Evolutionary conservation across 208 protist species (phyloP).

Genomic region (Perkinsela sp.): DNA sequence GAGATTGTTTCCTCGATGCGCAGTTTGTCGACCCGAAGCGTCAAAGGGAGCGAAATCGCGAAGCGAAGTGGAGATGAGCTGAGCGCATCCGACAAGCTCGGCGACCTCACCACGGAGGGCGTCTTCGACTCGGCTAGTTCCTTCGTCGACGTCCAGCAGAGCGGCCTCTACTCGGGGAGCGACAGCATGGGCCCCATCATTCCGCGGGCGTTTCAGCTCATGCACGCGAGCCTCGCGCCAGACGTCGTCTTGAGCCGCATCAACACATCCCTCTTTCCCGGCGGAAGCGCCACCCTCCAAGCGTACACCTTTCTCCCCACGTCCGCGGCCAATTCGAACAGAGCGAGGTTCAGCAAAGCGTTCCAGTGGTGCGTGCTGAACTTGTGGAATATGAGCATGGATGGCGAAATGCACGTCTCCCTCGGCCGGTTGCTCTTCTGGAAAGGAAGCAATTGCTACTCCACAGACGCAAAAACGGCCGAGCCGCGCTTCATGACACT

Average conservation of each 20-base stretch:
- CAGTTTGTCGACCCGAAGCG: constrained; percentile 1
- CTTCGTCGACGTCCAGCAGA: constrained; percentile 45
- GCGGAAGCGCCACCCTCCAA: constrained; percentile 47
- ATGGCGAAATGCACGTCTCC: constrained; percentile 36
- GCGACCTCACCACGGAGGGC: constrained; percentile 9
- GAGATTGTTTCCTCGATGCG: constrained; percentile 33
- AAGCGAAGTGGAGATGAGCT: background rate
- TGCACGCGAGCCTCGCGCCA: constrained; percentile 22
- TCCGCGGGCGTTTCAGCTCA: constrained; percentile 57
- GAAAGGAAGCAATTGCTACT: constrained; percentile 7
- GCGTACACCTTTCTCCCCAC: constrained; percentile 47
- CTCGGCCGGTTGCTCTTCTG: constrained; percentile 40
- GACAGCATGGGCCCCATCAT: constrained; percentile 17
- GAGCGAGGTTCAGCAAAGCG: constrained; percentile 47
- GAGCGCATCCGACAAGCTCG: background rate
- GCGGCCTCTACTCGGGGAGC: constrained; percentile 45
- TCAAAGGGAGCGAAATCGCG: constrained; percentile 1
- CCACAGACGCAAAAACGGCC: constrained; percentile 6
- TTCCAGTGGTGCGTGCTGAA: constrained; percentile 67
- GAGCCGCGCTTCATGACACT: constrained; percentile 26
- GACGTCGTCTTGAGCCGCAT: constrained; percentile 43
- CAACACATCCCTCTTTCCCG: constrained; percentile 58
- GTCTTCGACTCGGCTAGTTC: constrained; percentile 29
- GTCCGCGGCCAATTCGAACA: constrained; percentile 19
- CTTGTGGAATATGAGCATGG: constrained; percentile 61